These are phyloP conservation scores for Rubroboletus satanas DNA, from an alignment of 768 basidiomycete genomes.

Conservation along the genomic window DNA sequence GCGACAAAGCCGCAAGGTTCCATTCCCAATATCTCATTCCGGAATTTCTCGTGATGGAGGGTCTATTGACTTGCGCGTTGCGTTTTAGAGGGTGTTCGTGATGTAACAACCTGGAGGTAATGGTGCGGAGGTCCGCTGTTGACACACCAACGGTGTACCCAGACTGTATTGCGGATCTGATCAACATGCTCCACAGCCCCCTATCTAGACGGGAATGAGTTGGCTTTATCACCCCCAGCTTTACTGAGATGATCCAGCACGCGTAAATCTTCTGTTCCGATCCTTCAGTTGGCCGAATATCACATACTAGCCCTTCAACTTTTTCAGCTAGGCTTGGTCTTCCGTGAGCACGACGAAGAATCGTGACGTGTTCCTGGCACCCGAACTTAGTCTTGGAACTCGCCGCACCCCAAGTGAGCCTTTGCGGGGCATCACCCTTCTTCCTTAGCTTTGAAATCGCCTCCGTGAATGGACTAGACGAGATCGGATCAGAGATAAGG, in stretches of 20 bases:
- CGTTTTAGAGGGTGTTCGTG: conserved; percentile 1
- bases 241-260: conserved; percentile 34
- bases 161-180: background rate
- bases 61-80: background rate
- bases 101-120: conserved; percentile 1
- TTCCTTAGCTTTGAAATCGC: conserved; percentile 50
- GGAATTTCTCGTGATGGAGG: background rate
- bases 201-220: conserved; percentile 41
- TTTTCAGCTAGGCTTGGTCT: conserved; percentile 39
- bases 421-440: conserved; percentile 35
- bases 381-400: conserved; percentile 42
- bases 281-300: conserved; percentile 40
- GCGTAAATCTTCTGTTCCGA: conserved; percentile 28
- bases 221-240: conserved; percentile 32
- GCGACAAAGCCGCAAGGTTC: background rate
- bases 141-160: background rate
- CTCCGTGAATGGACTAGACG: conserved; percentile 42
- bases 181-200: conserved; percentile 33
- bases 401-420: conserved; percentile 52
- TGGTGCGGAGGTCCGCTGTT: background rate
- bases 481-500: conserved; percentile 10
- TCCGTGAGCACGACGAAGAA: conserved; percentile 49
- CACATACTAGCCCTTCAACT: conserved; percentile 48
- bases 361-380: conserved; percentile 44
- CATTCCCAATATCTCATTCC: background rate